Base-by-base conservation (phyloP, 371 early-diverging fungal genomes). In the Capillidium heterosporum region DNA sequence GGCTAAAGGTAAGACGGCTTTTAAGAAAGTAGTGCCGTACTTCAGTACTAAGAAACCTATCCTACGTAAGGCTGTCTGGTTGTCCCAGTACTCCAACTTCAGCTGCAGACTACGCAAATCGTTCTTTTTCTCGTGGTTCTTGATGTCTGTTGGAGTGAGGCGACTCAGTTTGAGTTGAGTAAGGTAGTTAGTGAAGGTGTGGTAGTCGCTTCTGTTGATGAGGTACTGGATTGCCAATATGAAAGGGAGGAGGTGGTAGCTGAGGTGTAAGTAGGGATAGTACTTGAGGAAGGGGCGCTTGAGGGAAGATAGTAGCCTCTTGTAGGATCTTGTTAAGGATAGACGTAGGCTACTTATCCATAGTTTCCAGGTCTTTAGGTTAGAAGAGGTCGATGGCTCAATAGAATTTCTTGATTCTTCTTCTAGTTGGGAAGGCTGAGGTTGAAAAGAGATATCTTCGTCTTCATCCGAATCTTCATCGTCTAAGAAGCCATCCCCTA, bases 1-100 rank as follows among this genome's bases (percentile, higher is more conserved):
- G 0, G 87, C 81, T 76, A 88, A 76, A 28, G 92, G 94, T 54
- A 94, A 64, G 7, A 82, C 60, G 1, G 80, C 74, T 59, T 85
- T 82, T 35, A 89, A 72, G 56, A 79, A 71, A 44, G 85, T 83
- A 32, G 89, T 68, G 0, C 77, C 74, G 52, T 75, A 72, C 11
- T 71, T 57, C n/a, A 80, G 62, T 0, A 75, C 57, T 13, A 61
- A 59, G 19, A 65, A 50, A 31, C 51, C 31, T 23, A 50, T 4
- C n/a, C n/a, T 10, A 13, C 10, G n/a, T 40, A 40, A 13, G 13
- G 10, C n/a, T n/a, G 10, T 40, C n/a, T 10, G 40, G 10, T n/a
- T 40, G n/a, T n/a, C n/a, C 40, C 10, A 40, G n/a, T 8, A n/a
- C 46, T 13, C 7, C 7, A n/a, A 19, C 58, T 32, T 61, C 1